Percentiles rank a stretch among this genome's conserved stretches.
phyloP scores from a whole-genome alignment of 306 rosid species.

The Castanopsis chinensis region DNA sequence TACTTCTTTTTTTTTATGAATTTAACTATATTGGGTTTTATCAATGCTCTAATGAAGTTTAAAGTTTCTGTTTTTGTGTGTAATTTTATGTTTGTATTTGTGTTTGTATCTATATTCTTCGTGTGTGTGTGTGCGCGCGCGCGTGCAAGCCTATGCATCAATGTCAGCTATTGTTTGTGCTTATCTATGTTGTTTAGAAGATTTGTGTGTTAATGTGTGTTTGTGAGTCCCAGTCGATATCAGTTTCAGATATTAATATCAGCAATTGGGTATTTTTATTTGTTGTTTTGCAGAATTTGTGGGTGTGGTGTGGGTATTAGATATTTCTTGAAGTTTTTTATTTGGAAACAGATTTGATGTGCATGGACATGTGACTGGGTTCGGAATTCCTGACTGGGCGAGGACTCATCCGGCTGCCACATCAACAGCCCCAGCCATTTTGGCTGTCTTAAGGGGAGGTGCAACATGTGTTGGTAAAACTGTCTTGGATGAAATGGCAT shows the following conservation, averaged over 20 bases:
- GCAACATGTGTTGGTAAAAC: conserved; percentile 85
- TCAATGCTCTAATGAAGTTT: neutral
- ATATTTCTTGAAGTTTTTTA: neutral
- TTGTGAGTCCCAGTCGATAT: too few relatives aligned
- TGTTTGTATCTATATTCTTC: neutral
- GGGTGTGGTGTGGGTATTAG: neutral
- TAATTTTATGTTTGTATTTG: neutral
- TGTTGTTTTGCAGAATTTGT: neutral
- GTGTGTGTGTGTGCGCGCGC: too few relatives aligned
- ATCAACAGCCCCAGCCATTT: conserved; percentile 69
- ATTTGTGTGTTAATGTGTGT: too few relatives aligned
- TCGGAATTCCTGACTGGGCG: conserved; percentile 91
- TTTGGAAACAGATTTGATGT: conserved; percentile 65
- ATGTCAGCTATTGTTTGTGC: neutral
- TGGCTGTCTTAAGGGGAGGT: conserved; percentile 61
- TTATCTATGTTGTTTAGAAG: neutral
- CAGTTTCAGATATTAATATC: conserved; percentile 3
- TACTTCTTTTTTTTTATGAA: neutral
- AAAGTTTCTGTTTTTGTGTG: neutral
- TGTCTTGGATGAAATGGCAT: conserved; percentile 97
- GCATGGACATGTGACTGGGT: conserved; percentile 74
- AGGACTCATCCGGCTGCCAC: conserved; percentile 80
- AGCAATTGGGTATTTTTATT: neutral
- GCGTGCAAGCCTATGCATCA: neutral
- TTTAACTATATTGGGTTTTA: neutral